Base-by-base conservation (phyloP, 257 asterid species). In the Solanum habrochaites region DNA sequence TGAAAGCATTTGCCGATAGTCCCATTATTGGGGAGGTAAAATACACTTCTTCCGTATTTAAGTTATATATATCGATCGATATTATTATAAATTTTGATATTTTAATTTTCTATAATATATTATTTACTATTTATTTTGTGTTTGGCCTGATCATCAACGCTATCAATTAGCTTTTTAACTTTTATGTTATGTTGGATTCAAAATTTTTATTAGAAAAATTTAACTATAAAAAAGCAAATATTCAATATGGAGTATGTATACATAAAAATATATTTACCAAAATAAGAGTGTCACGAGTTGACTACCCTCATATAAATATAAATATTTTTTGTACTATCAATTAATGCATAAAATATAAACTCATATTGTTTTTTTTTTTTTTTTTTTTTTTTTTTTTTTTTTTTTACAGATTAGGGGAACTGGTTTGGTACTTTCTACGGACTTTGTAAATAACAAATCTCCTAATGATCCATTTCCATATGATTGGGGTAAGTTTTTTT, bases 21-120 rank as follows among this genome's bases (percentile, higher is more conserved):
- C 99, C 99, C 77, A 92, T 97, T 39, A 85, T 97, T 32, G 99
- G 99, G 42, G 99, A 97, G 98, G 99, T 60, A 60, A n/a, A 60
- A 60, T 21, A 23, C 14, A 4, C 13, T 60, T 60, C 4, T 3
- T 2, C 0, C 23, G 5, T 6, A 21, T 60, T 60, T 10, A 23
- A 60, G 69, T 60, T 21, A 9, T 60, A 8, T 60, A 60, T 13
- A 21, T 60, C 14, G n/a, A 60, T 21, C 1, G 37, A 35, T 35
- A 2, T 2, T 45, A 45, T 45, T 15, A 45, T 45, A 7, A 47
- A 1, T 60, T 56, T 18, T 56, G 14, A 9, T 21, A 21, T 60
- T n/a, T 60, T 52, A 60, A 21, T 60, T 21, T 60, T n/a, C 13
- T 60, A 21, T 21, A 21, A 60, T 13, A 60, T 1, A 60, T 58